Evolutionary conservation across 352 stramenopile species (phyloP).

Genomic region (Phytopythium montanum): DNA sequence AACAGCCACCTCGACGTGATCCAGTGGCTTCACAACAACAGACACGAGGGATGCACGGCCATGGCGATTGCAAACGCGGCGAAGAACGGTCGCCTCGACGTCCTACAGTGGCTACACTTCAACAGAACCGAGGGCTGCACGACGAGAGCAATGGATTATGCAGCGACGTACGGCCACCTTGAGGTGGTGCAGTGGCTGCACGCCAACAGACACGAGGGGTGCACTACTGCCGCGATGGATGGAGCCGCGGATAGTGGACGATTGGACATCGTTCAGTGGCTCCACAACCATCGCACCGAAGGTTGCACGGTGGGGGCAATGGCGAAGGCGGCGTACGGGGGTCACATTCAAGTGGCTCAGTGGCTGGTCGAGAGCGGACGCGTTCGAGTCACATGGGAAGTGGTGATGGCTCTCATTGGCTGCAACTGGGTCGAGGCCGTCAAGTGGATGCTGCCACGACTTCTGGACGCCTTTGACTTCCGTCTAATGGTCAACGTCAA

Average conservation of each 20-base stretch:
- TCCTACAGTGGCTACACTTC: too few relatives aligned
- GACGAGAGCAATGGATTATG: background rate
- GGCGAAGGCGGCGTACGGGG: too few relatives aligned
- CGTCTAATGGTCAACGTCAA: too few relatives aligned
- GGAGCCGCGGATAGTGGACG: background rate
- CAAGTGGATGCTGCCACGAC: background rate
- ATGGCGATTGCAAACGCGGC: too few relatives aligned
- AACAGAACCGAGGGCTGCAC: background rate
- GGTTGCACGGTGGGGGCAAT: background rate
- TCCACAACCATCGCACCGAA: background rate
- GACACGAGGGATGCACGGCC: too few relatives aligned
- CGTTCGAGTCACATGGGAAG: background rate
- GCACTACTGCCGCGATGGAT: background rate
- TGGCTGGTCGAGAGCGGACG: background rate
- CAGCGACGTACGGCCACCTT: background rate
- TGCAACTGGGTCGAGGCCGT: background rate
- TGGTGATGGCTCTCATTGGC: too few relatives aligned
- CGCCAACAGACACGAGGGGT: background rate
- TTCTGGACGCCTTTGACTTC: background rate
- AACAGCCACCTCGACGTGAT: too few relatives aligned
- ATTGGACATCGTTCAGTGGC: background rate
- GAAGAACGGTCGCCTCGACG: too few relatives aligned
- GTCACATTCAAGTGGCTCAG: background rate
- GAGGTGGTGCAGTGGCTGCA: background rate
- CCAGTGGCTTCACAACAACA: too few relatives aligned